Evolutionary conservation across 2,329 filamentous ascomycete species (phyloP), one percentile per base, ranked within the genome.

Genomic region (Colletotrichum simmondsii): DNA sequence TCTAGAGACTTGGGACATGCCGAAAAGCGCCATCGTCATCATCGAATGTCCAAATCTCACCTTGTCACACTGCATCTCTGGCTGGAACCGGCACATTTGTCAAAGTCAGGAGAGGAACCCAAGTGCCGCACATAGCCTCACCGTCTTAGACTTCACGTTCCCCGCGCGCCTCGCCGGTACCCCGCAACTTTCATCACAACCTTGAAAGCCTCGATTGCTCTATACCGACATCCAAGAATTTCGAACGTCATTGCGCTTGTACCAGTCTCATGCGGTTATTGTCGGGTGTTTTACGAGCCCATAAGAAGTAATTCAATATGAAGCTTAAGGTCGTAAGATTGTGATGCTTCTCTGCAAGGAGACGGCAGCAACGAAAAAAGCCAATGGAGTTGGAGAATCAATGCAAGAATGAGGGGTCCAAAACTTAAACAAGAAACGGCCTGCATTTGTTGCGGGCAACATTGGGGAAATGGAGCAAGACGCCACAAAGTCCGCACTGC

Each of bases 141-240:
- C n/a, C n/a, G 2, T 24, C 71, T 65, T 71, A 65, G 37, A 70
- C 71, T 73, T 70, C 71, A 66, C 46, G 12, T 32, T 57, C 71
- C 66, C 71, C 71, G 71, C 71, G 66, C 60, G 42, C 54, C 65
- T 61, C 30, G 46, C 26, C 57, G 49, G 71, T 61, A 65, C 66
- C 67, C 71, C 71, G 71, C 71, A 73, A 73, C 66, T 35, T 69
- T 72, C 65, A 56, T 32, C 46, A 32, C 32, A 71, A 71, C 68
- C 58, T 64, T 64, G 59, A 12, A 32, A 37, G 32, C 46, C 56
- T 32, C 14, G 16, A 42, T 42, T 49, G 46, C 28, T 57, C 28
- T 65, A 32, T 4, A 28, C 30, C 30, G 42, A 12, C 35, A 28
- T 12, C 19, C 22, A 56, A 37, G 30, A 61, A 24, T 12, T 26